A percentile compares a stretch with the other conserved stretches of the same genome.
Evolutionary conservation across 352 stramenopile species (phyloP).

Genomic region (Phytophthora chlamydospora): DNA sequence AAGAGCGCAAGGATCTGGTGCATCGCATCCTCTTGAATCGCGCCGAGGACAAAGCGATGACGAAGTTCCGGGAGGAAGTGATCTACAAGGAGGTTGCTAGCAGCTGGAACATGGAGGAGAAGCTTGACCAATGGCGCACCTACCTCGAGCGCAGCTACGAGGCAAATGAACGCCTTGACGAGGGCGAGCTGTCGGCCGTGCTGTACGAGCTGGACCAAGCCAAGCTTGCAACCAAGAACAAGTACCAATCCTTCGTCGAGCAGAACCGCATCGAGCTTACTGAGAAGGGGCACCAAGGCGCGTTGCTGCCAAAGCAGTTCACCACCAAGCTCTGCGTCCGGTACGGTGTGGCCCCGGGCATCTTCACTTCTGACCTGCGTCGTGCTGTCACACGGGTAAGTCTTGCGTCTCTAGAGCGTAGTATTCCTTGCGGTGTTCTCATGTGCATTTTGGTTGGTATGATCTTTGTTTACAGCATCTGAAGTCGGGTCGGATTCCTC

Average conservation of each 20-base stretch:
- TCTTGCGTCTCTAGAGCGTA: constrained; percentile 5
- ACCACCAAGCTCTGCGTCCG: constrained; percentile 81
- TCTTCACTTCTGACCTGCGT: constrained; percentile 75
- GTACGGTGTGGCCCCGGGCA: constrained; percentile 70
- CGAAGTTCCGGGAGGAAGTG: constrained; percentile 68
- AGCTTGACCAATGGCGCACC: constrained; percentile 58
- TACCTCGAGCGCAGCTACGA: constrained; percentile 70
- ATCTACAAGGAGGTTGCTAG: constrained; percentile 74
- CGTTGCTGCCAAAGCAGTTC: constrained; percentile 74
- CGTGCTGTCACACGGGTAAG: constrained; percentile 67
- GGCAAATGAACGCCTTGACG: constrained; percentile 48
- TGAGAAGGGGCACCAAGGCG: constrained; percentile 48
- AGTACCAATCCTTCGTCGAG: constrained; percentile 55
- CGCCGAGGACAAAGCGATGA: constrained; percentile 60
- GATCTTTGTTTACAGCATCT: constrained; percentile 52
- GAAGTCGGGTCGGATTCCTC: constrained; percentile 57
- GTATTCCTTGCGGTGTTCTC: constrained; percentile 10
- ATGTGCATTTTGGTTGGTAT: constrained; percentile 15
- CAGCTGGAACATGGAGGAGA: constrained; percentile 57
- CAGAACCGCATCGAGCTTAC: constrained; percentile 53
- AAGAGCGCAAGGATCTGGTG: constrained; percentile 54
- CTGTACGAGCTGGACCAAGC: constrained; percentile 44
- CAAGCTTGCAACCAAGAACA: constrained; percentile 44
- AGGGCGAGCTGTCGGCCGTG: constrained; percentile 45
- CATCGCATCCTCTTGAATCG: constrained; percentile 65